phyloP scores from a whole-genome alignment of 164 flowering plant genomes.

The Nymphaea thermarum region DNA sequence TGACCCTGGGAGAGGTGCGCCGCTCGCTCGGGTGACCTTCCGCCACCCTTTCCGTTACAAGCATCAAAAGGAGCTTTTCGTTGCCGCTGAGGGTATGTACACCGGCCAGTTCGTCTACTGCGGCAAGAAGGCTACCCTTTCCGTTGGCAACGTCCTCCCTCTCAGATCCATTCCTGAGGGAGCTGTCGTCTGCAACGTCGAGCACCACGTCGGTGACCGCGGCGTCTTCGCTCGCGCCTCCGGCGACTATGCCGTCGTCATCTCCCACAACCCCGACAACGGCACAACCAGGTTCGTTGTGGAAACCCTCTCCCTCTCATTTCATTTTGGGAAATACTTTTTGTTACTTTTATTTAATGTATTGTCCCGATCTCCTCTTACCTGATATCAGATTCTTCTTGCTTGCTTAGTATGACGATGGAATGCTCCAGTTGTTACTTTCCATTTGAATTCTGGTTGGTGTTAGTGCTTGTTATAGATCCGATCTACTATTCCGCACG shows the following conservation, averaged over 20 bases:
- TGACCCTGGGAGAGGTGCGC: conserved; percentile 57
- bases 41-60: conserved; percentile 48
- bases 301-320: no score
- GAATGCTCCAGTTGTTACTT: no score
- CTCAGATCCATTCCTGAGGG: conserved; percentile 49
- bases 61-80: conserved; percentile 55
- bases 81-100: conserved; percentile 56
- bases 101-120: conserved; percentile 53
- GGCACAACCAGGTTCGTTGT: conserved; percentile 29
- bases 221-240: conserved; percentile 42
- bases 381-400: background rate
- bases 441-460: background rate
- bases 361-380: background rate
- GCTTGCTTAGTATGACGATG: background rate
- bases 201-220: conserved; percentile 50
- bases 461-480: background rate
- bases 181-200: conserved; percentile 55
- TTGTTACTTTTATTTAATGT: no score
- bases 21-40: conserved; percentile 38
- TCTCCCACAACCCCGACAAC: conserved; percentile 50
- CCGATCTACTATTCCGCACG: no score
- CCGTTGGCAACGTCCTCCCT: conserved; percentile 47
- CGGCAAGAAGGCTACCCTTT: conserved; percentile 43
- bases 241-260: conserved; percentile 44
- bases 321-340: background rate